Evolutionary conservation across 805 yeast genomes (phyloP), one percentile per base, ranked within the genome.

Genomic region (Pichia pseudocactophila): DNA sequence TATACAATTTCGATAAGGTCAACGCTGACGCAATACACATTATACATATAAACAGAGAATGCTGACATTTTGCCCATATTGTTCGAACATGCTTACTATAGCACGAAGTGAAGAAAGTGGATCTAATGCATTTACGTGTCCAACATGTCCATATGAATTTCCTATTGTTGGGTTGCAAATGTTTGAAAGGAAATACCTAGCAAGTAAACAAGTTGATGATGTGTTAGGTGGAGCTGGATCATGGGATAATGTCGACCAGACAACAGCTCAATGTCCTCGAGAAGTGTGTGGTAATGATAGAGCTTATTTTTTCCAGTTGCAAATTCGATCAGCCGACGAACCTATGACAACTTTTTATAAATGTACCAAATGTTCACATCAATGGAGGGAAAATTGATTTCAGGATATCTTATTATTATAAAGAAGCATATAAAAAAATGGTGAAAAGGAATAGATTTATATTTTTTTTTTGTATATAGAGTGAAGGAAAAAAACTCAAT

Each of bases 291-390:
- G 86, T 33, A 80, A 82, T 50, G 83, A 78, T 51, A 86, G 87
- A 63, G 98, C 98, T 0, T 92, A 92, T 64, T 92, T 86, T 70
- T 92, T 89, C 73, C 97, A 92, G 65, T 69, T 92, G 46, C 98
- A 92, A 63, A 92, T 92, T 56, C 74, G 98, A 64, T 84, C 95
- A 48, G 98, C 98, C 2, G 98, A 92, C 73, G 98, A 92, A 68
- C 98, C 98, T 19, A 92, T 92, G 97, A 92, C 98, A 0, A 90
- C 97, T 2, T 92, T 92, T 61, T 90, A 86, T 63, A 88, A 90
- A 63, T 92, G 98, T 68, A 88, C 88, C 30, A 81, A 78, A 49
- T 92, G 98, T 69, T 85, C 86, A 39, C 75, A 87, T 58, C 94
- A 90, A 64, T 92, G 98, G 98, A 82, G 96, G 65, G 98, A 92